Evolutionary conservation across 106 monocot species (phyloP), one percentile per base, ranked within the genome.

Genomic region (Phalaenopsis aphrodite): DNA sequence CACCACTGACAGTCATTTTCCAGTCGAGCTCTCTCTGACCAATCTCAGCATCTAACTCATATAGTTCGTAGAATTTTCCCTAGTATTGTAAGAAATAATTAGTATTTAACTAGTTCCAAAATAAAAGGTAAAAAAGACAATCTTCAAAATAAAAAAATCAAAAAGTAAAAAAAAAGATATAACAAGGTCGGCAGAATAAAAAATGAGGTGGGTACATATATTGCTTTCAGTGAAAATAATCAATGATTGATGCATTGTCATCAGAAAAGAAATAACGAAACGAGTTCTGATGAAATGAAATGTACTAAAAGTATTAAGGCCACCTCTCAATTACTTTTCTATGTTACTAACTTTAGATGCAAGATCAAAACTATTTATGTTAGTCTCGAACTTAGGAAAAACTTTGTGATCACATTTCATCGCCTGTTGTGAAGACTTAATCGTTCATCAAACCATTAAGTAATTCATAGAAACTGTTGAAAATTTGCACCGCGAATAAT

Each of bases 1-100:
- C 94, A 77, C 94, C 97, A 85, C 90, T 98, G 58, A 90, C 36
- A 72, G 97, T 98, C 88, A 98, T 98, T 89, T 94, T 98, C 97
- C 97, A 98, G 56, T 92, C 94, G 82, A 98, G 86, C 81, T 98
- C 97, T 76, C 86, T 98, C 17, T 94, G 97, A 10, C 97, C 97
- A 84, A 94, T 90, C 83, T 98, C 97, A 82, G 97, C 94, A 85
- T 98, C 97, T 67, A 98, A 19, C 72, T 98, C 97, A 85, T 98
- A 98, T 15, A 94, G 86, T 82, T 98, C 97, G 84, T 98, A 98
- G 55, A 98, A 98, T 76, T 98, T 98, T 3, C 97, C 97, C 97
- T 98, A 43, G 41, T 47, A 38, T 75, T 64, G 80, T 46, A 75
- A 55, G 42, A 24, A 56, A 71, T 65, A 6, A 23, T 65, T 23